Evolutionary conservation across 2,329 filamentous ascomycete species (phyloP), one percentile per base, ranked within the genome.

Genomic region (Trichoderma hamatum): DNA sequence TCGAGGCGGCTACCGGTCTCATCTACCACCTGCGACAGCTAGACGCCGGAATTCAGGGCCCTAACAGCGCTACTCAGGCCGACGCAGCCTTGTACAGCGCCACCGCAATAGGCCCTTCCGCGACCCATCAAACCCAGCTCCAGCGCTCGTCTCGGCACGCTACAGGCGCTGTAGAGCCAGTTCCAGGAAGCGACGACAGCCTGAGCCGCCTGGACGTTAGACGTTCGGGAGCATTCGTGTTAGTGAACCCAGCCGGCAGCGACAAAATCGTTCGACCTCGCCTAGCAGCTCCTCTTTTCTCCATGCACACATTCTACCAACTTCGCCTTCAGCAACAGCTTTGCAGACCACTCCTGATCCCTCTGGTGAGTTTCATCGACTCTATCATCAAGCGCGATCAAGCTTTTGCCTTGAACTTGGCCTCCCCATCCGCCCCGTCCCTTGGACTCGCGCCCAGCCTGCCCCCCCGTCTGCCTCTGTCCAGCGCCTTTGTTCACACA

Each of bases 241-340:
- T 71, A 69, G 67, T 71, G 69, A 71, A 52, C 67, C 73, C 74
- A 74, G 68, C 71, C 71, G 71, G 73, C 75, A 75, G 74, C 76
- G 78, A 79, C 80, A 80, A 81, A 81, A 70, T 80, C 78, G 75
- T 77, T 77, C 76, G 75, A 78, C 79, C 75, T 80, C 76, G 72
- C 74, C 75, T 75, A 74, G 75, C 78, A 71, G 71, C 74, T 81
- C 80, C 80, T 82, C 80, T 81, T 81, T 81, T 82, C 80, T 78
- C 77, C 78, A 78, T 80, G 76, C 79, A 80, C 80, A 80, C 78
- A 77, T 75, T 77, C 78, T 76, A 74, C 75, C 77, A 75, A 74
- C 74, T 76, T 75, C 70, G 73, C 75, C 74, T 72, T 76, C 78
- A 74, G 75, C 76, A 77, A 75, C 76, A 77, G 74, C 74, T 78